Evolutionary conservation across 352 stramenopile genomes (phyloP).

Genomic region (Phytopythium boreale): DNA sequence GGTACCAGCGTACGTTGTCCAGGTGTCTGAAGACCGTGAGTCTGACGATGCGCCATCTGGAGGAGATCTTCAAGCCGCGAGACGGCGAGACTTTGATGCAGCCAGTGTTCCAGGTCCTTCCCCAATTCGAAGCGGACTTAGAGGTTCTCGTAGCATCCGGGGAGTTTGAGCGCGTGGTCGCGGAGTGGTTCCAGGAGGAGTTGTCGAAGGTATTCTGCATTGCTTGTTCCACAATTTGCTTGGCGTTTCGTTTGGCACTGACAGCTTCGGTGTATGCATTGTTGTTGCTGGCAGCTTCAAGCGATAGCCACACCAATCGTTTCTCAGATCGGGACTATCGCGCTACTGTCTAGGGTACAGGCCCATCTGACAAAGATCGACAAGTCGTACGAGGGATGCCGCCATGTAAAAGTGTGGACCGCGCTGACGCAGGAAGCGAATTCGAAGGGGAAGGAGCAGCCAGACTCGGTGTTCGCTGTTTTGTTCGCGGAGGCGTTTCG

Average conservation of each 20-base stretch:
- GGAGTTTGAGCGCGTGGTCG: conserved; percentile 22
- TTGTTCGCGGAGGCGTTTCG: conserved; percentile 65
- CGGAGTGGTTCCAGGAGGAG: conserved; percentile 34
- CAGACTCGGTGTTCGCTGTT: conserved; percentile 51
- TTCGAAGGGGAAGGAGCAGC: neutral
- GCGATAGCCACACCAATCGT: conserved; percentile 41
- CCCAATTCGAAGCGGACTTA: conserved; percentile 24
- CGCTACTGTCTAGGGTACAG: conserved; percentile 30
- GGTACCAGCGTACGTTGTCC: conserved; percentile 36
- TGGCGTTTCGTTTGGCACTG: neutral
- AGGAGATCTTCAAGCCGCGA: conserved; percentile 52
- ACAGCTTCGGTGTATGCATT: neutral
- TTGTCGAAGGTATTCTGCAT: conserved; percentile 28
- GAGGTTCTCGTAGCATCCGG: conserved; percentile 30
- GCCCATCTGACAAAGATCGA: conserved; percentile 13
- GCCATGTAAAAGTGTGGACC: conserved; percentile 36
- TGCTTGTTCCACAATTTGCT: neutral
- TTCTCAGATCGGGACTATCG: conserved; percentile 53
- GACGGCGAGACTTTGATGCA: conserved; percentile 17
- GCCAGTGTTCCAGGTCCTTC: conserved; percentile 20
- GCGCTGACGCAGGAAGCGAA: conserved; percentile 5
- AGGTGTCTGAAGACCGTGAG: conserved; percentile 59
- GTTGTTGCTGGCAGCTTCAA: conserved; percentile 32
- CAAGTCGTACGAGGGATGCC: conserved; percentile 28
- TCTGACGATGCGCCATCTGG: conserved; percentile 47